Percentiles rank a stretch among this genome's conserved stretches.
These are phyloP conservation scores for Coemansia sp. DNA, from an alignment of 192 early-diverging fungal genomes.

Conservation along the genomic window DNA sequence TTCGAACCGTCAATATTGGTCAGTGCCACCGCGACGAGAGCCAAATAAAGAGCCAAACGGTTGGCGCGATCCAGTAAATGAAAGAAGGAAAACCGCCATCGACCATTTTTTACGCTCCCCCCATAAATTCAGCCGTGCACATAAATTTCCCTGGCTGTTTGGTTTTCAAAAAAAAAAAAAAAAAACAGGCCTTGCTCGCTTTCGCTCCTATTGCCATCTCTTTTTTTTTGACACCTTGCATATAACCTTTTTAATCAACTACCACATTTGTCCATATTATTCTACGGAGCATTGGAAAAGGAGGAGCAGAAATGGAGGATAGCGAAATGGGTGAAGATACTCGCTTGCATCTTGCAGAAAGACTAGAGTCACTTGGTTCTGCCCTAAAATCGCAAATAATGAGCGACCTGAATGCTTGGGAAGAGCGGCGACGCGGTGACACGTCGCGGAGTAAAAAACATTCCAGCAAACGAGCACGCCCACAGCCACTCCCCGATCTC, in stretches of 20 bases:
- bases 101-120: not conserved
- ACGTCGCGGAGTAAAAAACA: slow-evolving; percentile 14
- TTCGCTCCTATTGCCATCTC: not conserved
- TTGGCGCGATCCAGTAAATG: not conserved
- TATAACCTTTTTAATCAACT: not conserved
- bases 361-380: slow-evolving; percentile 34
- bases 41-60: not conserved
- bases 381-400: slow-evolving; percentile 51
- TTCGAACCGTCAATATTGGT: slow-evolving; percentile 10
- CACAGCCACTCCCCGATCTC: slow-evolving; percentile 33
- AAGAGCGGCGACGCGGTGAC: slow-evolving; percentile 38
- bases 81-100: not conserved
- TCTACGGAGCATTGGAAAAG: not conserved
- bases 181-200: too few species aligned
- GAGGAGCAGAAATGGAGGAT: not conserved
- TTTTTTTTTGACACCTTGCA: not conserved
- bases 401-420: slow-evolving; percentile 48
- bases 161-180: too few species aligned
- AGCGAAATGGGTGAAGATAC: not conserved
- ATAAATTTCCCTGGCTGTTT: too few species aligned
- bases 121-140: slow-evolving; percentile 4
- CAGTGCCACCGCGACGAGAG: slow-evolving; percentile 16
- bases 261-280: not conserved
- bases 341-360: slow-evolving; percentile 10
- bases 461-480: slow-evolving; percentile 20